Conservation (phyloP, 2,329 filamentous ascomycete genomes). For the Monosporascus ibericus region DNA sequence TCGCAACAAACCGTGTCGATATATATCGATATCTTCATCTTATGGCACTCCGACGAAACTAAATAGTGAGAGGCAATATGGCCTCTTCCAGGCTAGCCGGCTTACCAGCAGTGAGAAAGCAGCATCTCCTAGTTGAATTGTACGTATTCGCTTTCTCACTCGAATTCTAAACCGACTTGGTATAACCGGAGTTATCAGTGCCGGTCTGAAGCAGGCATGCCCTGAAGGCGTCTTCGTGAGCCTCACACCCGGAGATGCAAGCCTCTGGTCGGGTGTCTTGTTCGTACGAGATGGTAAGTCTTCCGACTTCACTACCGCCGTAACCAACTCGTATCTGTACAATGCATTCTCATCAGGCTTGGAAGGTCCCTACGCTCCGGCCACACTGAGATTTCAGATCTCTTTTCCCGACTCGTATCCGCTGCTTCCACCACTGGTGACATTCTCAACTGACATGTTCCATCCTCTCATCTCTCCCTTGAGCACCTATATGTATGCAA, state of each 20-base stretch:
- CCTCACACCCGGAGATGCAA: conserved; percentile 73
- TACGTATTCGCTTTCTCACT: conserved; percentile 36
- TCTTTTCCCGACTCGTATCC: conserved; percentile 81
- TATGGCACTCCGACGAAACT: not conserved
- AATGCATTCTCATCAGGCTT: conserved; percentile 9
- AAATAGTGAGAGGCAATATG: conserved; percentile 29
- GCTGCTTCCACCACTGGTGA: conserved; percentile 71
- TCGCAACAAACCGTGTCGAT: not conserved
- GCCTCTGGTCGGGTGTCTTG: conserved; percentile 82
- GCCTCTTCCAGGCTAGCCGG: conserved; percentile 36
- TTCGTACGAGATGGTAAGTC: conserved; percentile 78
- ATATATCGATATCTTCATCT: not conserved
- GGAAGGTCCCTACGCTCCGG: conserved; percentile 79
- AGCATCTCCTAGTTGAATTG: conserved; percentile 80
- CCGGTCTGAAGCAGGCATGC: conserved; percentile 73
- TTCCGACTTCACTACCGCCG: conserved; percentile 4
- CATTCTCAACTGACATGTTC: conserved; percentile 88
- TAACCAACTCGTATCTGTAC: not conserved
- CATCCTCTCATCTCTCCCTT: conserved; percentile 88
- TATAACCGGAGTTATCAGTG: conserved; percentile 42
- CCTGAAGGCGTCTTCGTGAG: conserved; percentile 84
- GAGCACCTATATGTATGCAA: conserved; percentile 91
- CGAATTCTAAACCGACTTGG: conserved; percentile 4
- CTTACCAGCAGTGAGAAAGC: conserved; percentile 57
- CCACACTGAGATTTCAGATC: conserved; percentile 84